Evolutionary conservation across 768 basidiomycete genomes (phyloP).

Genomic region (Dentipellis fragilis): DNA sequence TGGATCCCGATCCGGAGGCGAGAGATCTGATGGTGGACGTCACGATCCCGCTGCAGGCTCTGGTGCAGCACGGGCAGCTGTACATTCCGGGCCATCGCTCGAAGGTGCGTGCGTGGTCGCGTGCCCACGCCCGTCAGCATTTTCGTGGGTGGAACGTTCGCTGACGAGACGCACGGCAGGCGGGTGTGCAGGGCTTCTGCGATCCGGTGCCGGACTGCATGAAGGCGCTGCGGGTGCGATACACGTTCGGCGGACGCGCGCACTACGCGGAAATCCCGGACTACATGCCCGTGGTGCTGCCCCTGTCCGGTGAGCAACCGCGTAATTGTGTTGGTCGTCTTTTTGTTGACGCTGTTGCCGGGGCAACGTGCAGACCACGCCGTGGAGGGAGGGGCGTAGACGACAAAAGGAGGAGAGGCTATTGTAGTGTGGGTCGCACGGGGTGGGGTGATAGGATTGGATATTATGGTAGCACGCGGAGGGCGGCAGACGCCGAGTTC

Average conservation of each 20-base stretch:
- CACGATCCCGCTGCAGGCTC: slow-evolving; percentile 69
- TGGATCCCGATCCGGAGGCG: slow-evolving; percentile 21
- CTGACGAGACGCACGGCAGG: slow-evolving; percentile 25
- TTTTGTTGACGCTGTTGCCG: slow-evolving; percentile 6
- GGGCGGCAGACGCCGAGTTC: too few species aligned
- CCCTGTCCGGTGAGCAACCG: slow-evolving; percentile 53
- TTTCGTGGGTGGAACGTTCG: not conserved
- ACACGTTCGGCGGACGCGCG: slow-evolving; percentile 60
- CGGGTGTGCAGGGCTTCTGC: slow-evolving; percentile 77
- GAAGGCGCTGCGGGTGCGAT: slow-evolving; percentile 64
- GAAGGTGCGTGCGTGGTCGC: slow-evolving; percentile 41
- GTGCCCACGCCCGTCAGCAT: not conserved
- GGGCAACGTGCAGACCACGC: slow-evolving; percentile 12
- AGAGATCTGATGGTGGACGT: slow-evolving; percentile 59
- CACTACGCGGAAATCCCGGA: slow-evolving; percentile 77
- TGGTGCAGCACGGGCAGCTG: slow-evolving; percentile 71
- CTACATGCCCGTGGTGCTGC: slow-evolving; percentile 58
- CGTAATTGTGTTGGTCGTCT: slow-evolving; percentile 1
- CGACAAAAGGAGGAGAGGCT: slow-evolving; percentile 2
- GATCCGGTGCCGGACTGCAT: slow-evolving; percentile 70
- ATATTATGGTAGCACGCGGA: too few species aligned
- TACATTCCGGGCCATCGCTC: slow-evolving; percentile 65
- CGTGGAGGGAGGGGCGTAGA: slow-evolving; percentile 6
- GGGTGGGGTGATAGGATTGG: not conserved
- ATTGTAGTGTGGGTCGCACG: not conserved